phyloP scores from a whole-genome alignment of 768 basidiomycete species.

The Holtermanniella nyarrowii region DNA sequence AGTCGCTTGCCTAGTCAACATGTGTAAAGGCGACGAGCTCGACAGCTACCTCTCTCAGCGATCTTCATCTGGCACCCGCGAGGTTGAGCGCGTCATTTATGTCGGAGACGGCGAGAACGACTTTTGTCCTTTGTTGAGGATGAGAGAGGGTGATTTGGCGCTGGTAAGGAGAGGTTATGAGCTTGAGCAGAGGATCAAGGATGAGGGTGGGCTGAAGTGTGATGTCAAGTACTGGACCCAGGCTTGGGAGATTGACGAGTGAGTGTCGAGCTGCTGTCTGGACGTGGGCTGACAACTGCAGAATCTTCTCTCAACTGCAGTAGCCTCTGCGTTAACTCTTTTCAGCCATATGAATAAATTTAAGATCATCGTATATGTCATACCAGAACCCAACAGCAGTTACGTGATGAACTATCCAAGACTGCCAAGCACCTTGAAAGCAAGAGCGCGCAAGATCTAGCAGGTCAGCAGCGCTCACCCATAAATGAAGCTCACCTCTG shows the following conservation, averaged over 20 bases:
- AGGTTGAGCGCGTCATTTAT: constrained; percentile 58
- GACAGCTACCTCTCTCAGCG: constrained; percentile 61
- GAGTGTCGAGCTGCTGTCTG: constrained; percentile 8
- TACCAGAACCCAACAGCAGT: too few relatives aligned
- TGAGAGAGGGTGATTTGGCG: constrained; percentile 69
- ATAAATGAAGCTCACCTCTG: constrained; percentile 60
- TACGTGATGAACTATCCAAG: constrained; percentile 5
- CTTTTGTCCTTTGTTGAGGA: constrained; percentile 78
- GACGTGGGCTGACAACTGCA: background rate
- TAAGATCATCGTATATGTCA: too few relatives aligned
- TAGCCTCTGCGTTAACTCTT: too few relatives aligned
- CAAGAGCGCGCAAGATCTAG: constrained; percentile 69
- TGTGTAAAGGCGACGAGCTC: constrained; percentile 99
- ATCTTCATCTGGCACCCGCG: background rate
- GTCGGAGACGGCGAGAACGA: constrained; percentile 93
- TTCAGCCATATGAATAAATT: too few relatives aligned
- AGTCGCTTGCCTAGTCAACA: constrained; percentile 86
- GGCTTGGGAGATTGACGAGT: constrained; percentile 92
- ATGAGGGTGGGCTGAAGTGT: constrained; percentile 68
- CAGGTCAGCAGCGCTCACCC: constrained; percentile 3
- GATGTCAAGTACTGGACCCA: constrained; percentile 77
- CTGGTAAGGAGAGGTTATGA: constrained; percentile 70
- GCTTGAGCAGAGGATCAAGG: constrained; percentile 63
- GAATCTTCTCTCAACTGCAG: background rate
- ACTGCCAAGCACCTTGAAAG: constrained; percentile 70